Evolutionary conservation across 2,329 filamentous ascomycete genomes (phyloP).

Genomic region (Aureobasidium sp.): DNA sequence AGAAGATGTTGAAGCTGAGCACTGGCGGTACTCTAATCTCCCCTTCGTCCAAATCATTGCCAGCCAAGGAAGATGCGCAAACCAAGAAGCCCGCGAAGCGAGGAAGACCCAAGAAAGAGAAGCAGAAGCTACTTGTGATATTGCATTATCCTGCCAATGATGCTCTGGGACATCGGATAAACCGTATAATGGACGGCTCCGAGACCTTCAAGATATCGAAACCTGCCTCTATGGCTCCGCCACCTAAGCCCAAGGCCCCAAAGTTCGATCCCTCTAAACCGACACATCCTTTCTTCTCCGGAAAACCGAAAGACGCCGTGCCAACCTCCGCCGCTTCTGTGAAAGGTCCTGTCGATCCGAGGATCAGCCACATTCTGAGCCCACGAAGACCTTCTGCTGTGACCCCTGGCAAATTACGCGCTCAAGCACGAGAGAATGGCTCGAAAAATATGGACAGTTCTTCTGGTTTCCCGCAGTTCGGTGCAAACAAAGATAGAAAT

Average conservation of each 20-base stretch:
- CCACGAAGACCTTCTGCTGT: conserved; percentile 30
- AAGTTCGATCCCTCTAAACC: conserved; percentile 33
- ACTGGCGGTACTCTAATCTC: conserved; percentile 38
- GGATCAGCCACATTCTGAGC: conserved; percentile 9
- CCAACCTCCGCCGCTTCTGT: conserved; percentile 11
- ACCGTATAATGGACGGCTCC: conserved; percentile 47
- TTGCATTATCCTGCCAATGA: conserved; percentile 39
- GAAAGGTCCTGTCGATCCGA: conserved; percentile 14
- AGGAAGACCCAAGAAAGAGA: conserved; percentile 22
- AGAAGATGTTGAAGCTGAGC: conserved; percentile 32
- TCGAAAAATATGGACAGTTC: conserved; percentile 16
- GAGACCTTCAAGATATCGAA: conserved; percentile 19
- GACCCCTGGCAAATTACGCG: conserved; percentile 38
- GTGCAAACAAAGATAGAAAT: conserved; percentile 18
- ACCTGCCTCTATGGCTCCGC: conserved; percentile 4
- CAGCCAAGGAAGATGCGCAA: conserved; percentile 13
- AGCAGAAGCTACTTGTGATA: conserved; percentile 18
- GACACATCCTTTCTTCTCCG: conserved; percentile 62
- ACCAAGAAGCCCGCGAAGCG: conserved; percentile 19
- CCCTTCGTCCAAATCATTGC: conserved; percentile 26
- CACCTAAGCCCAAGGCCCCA: conserved; percentile 20
- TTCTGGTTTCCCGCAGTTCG: conserved; percentile 18
- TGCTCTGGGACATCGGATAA: conserved; percentile 51
- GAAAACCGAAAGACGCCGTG: conserved; percentile 36
- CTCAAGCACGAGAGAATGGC: conserved; percentile 21